Conservation (phyloP, 2,329 filamentous ascomycete genomes). For the Pseudohalonectria lignicola region DNA sequence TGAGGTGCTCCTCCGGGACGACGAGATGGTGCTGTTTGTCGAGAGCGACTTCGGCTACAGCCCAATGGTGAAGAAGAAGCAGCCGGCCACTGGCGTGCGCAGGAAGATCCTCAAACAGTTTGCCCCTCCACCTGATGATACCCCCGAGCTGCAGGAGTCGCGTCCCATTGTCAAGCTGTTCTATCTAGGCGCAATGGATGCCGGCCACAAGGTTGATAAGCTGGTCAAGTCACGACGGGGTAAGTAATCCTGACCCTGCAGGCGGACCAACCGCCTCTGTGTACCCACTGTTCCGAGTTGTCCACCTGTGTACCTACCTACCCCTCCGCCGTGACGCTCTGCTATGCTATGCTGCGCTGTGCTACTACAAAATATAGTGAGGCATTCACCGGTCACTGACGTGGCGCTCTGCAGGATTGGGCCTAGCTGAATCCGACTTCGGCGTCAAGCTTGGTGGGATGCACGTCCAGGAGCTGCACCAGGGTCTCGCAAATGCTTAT, state of each 20-base stretch:
- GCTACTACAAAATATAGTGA: too few relatives aligned
- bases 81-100: constrained; percentile 89
- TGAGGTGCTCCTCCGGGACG: constrained; percentile 85
- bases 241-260: constrained; percentile 30
- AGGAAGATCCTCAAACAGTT: constrained; percentile 97
- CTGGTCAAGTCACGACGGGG: constrained; percentile 87
- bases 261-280: too few relatives aligned
- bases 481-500: constrained; percentile 79
- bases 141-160: constrained; percentile 82
- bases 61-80: constrained; percentile 88
- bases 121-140: constrained; percentile 92
- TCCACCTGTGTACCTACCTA: neutral
- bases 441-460: constrained; percentile 82
- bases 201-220: constrained; percentile 92
- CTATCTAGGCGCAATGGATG: constrained; percentile 90
- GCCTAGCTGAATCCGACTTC: constrained; percentile 84
- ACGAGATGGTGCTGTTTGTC: constrained; percentile 97
- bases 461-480: constrained; percentile 82
- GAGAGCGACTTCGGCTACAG: constrained; percentile 98
- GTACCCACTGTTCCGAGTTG: neutral
- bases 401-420: constrained; percentile 53
- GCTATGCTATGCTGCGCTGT: too few relatives aligned
- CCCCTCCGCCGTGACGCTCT: neutral
- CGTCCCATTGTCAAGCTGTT: constrained; percentile 90
- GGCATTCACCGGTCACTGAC: neutral